Conservation (phyloP, 1,284 basidiomycete genomes). For the Lentinus polychrous region DNA sequence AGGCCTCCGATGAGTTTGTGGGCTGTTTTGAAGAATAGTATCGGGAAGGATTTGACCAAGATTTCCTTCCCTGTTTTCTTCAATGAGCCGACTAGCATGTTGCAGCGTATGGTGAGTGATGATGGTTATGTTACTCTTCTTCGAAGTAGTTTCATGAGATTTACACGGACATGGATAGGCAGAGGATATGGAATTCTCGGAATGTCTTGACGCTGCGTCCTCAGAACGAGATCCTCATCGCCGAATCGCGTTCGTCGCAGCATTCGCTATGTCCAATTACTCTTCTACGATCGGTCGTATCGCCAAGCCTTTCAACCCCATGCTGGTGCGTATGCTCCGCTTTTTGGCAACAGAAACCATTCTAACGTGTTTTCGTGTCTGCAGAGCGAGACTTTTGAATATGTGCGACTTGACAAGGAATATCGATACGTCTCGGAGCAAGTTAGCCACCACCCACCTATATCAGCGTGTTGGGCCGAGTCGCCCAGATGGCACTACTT, state of each 20-base stretch:
- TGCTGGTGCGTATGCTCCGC: constrained; percentile 52
- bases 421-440: constrained; percentile 95
- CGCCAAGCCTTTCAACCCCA: constrained; percentile 94
- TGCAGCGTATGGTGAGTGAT: constrained; percentile 72
- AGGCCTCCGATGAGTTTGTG: constrained; percentile 89
- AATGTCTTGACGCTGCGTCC: constrained; percentile 84
- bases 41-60: constrained; percentile 96
- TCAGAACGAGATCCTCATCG: constrained; percentile 72
- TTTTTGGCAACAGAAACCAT: neutral
- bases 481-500: constrained; percentile 88
- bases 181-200: constrained; percentile 94
- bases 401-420: constrained; percentile 80
- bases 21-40: constrained; percentile 93
- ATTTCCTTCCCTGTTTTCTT: constrained; percentile 96
- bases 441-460: constrained; percentile 95
- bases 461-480: constrained; percentile 96
- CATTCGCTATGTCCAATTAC: constrained; percentile 98
- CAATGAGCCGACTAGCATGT: constrained; percentile 95
- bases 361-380: constrained; percentile 6
- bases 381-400: constrained; percentile 89
- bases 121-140: too few relatives aligned
- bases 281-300: constrained; percentile 92
- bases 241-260: constrained; percentile 90
- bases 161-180: constrained; percentile 38
- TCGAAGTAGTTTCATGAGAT: neutral